These are phyloP conservation scores for Fusarium tupiense DNA, from an alignment of 2,329 filamentous ascomycete genomes.

Conservation along the genomic window DNA sequence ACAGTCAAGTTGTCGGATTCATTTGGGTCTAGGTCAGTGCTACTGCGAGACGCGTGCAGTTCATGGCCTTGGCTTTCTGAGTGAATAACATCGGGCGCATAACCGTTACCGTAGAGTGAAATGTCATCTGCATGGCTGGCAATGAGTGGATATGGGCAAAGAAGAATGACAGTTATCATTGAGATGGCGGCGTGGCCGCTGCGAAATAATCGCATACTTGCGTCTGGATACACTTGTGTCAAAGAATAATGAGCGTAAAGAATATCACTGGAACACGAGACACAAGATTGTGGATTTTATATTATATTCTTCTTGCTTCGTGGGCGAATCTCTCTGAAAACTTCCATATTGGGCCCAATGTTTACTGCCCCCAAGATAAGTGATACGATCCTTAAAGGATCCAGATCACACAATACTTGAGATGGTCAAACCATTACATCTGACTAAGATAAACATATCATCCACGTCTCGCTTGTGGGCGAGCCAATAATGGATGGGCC, in stretches of 20 bases:
- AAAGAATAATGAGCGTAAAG: not conserved
- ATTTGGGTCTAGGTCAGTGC: not conserved
- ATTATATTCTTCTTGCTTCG: not conserved
- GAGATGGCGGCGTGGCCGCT: not conserved
- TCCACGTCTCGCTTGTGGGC: not conserved
- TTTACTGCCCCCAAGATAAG: not conserved
- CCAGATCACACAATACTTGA: not conserved
- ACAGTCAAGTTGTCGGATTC: not conserved
- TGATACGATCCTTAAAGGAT: not conserved
- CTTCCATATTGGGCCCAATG: too few species aligned
- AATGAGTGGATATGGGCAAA: not conserved
- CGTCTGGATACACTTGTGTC: too few species aligned
- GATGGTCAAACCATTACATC: not conserved
- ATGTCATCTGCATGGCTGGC: not conserved
- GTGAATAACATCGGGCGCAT: not conserved
- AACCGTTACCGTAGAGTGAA: not conserved
- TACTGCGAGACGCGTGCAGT: not conserved
- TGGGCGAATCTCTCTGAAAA: not conserved
- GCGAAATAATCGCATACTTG: not conserved
- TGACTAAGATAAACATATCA: not conserved
- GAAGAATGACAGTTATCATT: not conserved
- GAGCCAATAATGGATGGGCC: not conserved
- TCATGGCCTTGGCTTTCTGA: fast-evolving
- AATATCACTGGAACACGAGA: not conserved
- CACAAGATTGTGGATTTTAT: not conserved